Conservation (phyloP, 305 asterid genomes). For the Fraxinus greggii region DNA sequence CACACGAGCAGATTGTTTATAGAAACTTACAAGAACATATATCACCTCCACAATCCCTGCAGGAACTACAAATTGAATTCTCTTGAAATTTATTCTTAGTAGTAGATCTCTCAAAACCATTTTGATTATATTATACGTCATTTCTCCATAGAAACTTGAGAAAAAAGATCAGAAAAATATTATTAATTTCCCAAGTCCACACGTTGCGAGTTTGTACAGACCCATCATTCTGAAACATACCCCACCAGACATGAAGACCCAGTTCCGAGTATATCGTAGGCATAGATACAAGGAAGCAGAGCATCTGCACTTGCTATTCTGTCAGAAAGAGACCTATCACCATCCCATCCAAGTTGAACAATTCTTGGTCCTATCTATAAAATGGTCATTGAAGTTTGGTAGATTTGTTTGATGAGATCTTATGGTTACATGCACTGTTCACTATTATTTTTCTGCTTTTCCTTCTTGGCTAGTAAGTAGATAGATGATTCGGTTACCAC, state of each 20-base stretch:
- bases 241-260: neutral
- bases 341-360: slow-evolving; percentile 1
- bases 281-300: neutral
- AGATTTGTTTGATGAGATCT: slow-evolving; percentile 15
- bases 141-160: neutral
- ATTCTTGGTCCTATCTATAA: neutral
- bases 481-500: neutral
- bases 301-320: neutral
- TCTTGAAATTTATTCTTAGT: neutral
- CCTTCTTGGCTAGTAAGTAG: slow-evolving; percentile 12
- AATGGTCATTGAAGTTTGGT: neutral
- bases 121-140: neutral
- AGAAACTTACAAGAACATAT: neutral
- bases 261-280: neutral
- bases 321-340: slow-evolving; percentile 9
- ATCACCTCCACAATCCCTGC: neutral
- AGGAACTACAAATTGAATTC: neutral
- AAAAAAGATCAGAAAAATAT: neutral
- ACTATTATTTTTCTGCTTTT: neutral
- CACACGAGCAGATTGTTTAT: neutral
- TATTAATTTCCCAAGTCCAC: neutral
- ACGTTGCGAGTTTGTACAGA: neutral
- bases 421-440: slow-evolving; percentile 10
- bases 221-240: neutral
- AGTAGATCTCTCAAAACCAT: neutral